A percentile compares a stretch with the other conserved stretches of the same genome.
phyloP scores from a whole-genome alignment of 331 rosid species.

The Cydonia oblonga region DNA sequence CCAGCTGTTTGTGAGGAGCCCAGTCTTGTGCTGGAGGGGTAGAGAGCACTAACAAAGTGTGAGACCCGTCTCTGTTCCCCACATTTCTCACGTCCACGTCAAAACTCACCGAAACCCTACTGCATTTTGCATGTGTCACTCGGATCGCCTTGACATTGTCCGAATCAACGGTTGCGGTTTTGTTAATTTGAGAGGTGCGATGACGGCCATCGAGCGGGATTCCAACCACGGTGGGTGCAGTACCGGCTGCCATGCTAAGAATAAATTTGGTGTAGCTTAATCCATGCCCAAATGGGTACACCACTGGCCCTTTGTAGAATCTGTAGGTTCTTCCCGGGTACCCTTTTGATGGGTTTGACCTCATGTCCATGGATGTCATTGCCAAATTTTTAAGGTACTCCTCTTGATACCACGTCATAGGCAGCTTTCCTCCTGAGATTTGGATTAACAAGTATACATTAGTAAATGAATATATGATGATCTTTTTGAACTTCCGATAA shows the following conservation, averaged over 20 bases:
- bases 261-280: slow-evolving; percentile 47
- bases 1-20: slow-evolving; percentile 37
- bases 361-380: slow-evolving; percentile 80
- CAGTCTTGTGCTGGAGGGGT: slow-evolving; percentile 58
- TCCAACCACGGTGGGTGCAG: slow-evolving; percentile 40
- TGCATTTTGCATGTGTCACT: slow-evolving; percentile 65
- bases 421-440: slow-evolving; percentile 60
- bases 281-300: slow-evolving; percentile 76
- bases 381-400: slow-evolving; percentile 49
- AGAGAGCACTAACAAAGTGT: slow-evolving; percentile 56
- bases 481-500: not conserved
- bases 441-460: not conserved
- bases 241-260: slow-evolving; percentile 26
- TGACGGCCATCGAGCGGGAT: slow-evolving; percentile 44
- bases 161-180: not conserved
- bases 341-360: slow-evolving; percentile 29
- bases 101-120: slow-evolving; percentile 35
- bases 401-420: slow-evolving; percentile 86
- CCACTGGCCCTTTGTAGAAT: slow-evolving; percentile 64
- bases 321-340: slow-evolving; percentile 84
- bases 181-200: not conserved
- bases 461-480: not conserved
- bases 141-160: slow-evolving; percentile 44
- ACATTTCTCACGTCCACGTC: slow-evolving; percentile 49
- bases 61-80: slow-evolving; percentile 67